Conservation (phyloP, 441 rosid genomes). For the Isatis lusitanica region DNA sequence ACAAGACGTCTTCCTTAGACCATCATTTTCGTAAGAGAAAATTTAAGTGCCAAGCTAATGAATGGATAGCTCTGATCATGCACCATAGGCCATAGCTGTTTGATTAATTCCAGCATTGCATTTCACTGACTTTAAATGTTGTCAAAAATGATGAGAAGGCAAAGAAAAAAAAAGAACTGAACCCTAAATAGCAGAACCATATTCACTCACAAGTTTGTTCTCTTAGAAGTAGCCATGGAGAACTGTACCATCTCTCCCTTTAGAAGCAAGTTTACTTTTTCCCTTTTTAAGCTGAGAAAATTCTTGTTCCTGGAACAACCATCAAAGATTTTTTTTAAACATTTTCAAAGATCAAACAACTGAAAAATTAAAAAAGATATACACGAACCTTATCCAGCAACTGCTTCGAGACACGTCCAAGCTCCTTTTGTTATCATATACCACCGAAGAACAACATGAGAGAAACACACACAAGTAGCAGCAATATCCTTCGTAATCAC, state of each 20-base stretch:
- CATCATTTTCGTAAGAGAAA: neutral
- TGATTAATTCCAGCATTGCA: constrained; percentile 15
- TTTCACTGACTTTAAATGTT: neutral
- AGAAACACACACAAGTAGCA: neutral
- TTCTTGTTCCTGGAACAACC: constrained; percentile 57
- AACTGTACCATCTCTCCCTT: constrained; percentile 26
- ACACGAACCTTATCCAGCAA: constrained; percentile 44
- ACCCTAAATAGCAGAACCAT: neutral
- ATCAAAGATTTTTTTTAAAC: neutral
- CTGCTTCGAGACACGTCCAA: constrained; percentile 54
- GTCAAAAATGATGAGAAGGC: neutral
- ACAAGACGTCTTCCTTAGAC: constrained; percentile 19
- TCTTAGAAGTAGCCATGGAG: constrained; percentile 26
- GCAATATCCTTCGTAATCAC: neutral
- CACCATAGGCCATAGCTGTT: no score
- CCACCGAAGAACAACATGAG: constrained; percentile 19
- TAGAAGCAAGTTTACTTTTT: constrained; percentile 29
- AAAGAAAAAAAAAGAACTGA: neutral
- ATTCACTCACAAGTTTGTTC: constrained; percentile 43
- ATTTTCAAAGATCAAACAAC: neutral
- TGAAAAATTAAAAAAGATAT: neutral
- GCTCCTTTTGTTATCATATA: constrained; percentile 58
- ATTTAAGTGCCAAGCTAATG: neutral
- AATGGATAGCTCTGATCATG: neutral
- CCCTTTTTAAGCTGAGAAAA: constrained; percentile 59